These are phyloP conservation scores for Boechera retrofracta DNA, from an alignment of 345 rosid species.

Conservation along the genomic window DNA sequence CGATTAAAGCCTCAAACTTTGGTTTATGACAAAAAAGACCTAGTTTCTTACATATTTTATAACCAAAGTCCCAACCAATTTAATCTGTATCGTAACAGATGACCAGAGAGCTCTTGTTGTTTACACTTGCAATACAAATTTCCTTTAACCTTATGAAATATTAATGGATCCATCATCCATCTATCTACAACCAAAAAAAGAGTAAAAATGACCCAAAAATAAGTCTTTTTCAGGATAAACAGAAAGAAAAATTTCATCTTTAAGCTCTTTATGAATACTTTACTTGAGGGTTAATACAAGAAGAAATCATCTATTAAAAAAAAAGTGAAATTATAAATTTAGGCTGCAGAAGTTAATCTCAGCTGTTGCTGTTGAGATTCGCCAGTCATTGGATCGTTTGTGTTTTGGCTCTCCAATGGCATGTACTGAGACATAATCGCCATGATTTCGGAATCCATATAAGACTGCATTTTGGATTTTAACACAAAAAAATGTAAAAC, in stretches of 20 bases:
- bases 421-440: constrained; percentile 98
- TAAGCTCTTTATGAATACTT: constrained; percentile 32
- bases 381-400: constrained; percentile 40
- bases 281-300: constrained; percentile 6
- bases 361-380: constrained; percentile 40
- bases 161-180: constrained; percentile 16
- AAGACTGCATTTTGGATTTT: constrained; percentile 61
- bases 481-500: not conserved
- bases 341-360: constrained; percentile 43
- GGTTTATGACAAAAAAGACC: not conserved
- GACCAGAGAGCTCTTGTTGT: constrained; percentile 2
- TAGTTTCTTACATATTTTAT: not conserved
- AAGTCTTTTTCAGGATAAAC: constrained; percentile 7
- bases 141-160: not conserved
- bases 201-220: constrained; percentile 17
- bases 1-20: not conserved
- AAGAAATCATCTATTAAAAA: not conserved
- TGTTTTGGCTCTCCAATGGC: constrained; percentile 83
- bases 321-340: constrained; percentile 7
- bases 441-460: constrained; percentile 98
- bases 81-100: not conserved
- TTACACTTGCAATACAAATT: constrained; percentile 13
- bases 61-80: too few relatives aligned
- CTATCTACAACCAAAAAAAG: constrained; percentile 17
- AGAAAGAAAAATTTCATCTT: constrained; percentile 23